Conservation (phyloP, 371 early-diverging fungal species). For the Parasitella parasitica region DNA sequence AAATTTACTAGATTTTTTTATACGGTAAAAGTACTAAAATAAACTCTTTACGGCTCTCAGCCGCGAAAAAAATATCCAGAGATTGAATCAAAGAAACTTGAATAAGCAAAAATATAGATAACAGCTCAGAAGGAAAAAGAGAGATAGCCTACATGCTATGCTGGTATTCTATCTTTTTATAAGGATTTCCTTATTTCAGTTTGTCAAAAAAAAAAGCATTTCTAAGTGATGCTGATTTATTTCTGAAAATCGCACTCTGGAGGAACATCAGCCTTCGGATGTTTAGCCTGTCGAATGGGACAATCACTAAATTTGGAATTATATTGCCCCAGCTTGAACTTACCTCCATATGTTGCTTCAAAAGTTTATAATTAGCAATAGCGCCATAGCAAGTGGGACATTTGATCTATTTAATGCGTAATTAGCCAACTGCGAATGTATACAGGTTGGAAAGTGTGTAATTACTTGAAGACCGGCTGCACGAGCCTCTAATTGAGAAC, state of each 20-base stretch:
- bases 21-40: too few species aligned
- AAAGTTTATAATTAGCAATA: constrained; percentile 56
- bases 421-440: neutral
- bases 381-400: constrained; percentile 41
- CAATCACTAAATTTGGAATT: neutral
- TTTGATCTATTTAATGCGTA: constrained; percentile 31
- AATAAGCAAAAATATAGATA: neutral
- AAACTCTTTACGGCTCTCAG: neutral
- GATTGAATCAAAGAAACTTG: neutral
- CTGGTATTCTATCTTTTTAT: neutral
- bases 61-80: neutral
- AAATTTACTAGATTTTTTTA: too few species aligned
- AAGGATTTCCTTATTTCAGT: neutral
- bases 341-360: constrained; percentile 66
- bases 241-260: constrained; percentile 33
- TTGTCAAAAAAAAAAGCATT: neutral
- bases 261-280: constrained; percentile 56
- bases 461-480: constrained; percentile 61
- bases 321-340: neutral
- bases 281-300: constrained; percentile 46
- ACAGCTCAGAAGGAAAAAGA: too few species aligned
- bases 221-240: neutral
- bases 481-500: constrained; percentile 58
- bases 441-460: too few species aligned
- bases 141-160: neutral